Percentiles rank a stretch among this genome's conserved stretches.
These are phyloP conservation scores for Talaromyces sp. DNA, from an alignment of 2,329 filamentous ascomycete species.

Conservation along the genomic window DNA sequence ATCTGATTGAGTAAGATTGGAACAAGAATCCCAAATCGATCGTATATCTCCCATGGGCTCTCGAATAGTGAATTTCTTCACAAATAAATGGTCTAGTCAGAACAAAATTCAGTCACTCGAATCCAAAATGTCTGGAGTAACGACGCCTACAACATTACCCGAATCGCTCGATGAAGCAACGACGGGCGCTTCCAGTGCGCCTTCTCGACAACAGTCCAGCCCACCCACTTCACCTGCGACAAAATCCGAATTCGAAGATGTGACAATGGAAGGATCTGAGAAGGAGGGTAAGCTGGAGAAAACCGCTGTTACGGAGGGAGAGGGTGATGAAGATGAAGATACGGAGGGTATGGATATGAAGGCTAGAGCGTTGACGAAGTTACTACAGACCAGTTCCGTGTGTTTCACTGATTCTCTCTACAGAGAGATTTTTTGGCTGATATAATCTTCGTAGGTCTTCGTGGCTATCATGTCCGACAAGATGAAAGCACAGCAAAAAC, in stretches of 20 bases:
- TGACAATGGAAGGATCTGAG: conserved; percentile 10
- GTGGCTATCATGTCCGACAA: conserved; percentile 50
- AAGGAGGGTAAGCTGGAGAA: conserved; percentile 1
- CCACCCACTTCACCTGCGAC: conserved; percentile 29
- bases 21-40: not conserved
- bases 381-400: conserved; percentile 47
- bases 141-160: conserved; percentile 25
- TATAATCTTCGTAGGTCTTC: conserved; percentile 36
- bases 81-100: conserved; percentile 9
- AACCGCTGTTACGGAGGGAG: not conserved
- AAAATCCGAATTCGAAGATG: conserved; percentile 13
- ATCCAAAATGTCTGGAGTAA: conserved; percentile 27
- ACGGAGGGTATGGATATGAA: conserved; percentile 43
- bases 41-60: not conserved
- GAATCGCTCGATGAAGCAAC: conserved; percentile 16
- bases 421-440: not conserved
- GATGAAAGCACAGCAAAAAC: conserved; percentile 44
- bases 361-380: conserved; percentile 44
- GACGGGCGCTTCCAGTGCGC: conserved; percentile 27
- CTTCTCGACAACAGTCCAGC: conserved; percentile 28
- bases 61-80: conserved; percentile 9
- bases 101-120: conserved; percentile 1
- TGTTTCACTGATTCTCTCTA: conserved; percentile 9
- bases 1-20: not conserved
- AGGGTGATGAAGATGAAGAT: conserved; percentile 16